Base-by-base conservation (phyloP, 129 eudicot species). In the Escallonia herrerae region DNA sequence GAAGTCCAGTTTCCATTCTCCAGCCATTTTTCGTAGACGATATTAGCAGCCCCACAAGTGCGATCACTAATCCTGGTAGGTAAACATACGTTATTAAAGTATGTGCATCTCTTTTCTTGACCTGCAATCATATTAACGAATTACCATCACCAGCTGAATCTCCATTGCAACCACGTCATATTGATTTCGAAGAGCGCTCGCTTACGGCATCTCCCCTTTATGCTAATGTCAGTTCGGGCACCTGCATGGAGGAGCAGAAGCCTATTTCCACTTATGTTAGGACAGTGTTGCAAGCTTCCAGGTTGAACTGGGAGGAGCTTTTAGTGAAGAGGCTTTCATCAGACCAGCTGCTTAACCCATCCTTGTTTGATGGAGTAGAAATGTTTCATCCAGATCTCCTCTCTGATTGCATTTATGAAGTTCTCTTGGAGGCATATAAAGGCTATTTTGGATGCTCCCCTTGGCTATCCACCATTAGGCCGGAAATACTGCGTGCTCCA, bases 1-100 rank as follows among this genome's bases (percentile, higher is more conserved):
- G 72, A 1, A 86, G 93, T 54, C 93, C 93, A 2, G 80, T 86
- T 39, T 86, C 93, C 15, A 85, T 82, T 66, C 86, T 86, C 15
- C 88, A 82, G 46, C 74, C 81, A 42, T 60, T 74, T 64, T 82
- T 79, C 66, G 15, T 67, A 39, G 93, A 86, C 14, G 81, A 76
- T 67, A 40, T 60, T 8, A 43, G 70, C 67, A 82, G 87, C 57
- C 87, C 93, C 8, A 69, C 80, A 43, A 82, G 87, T 65, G 68
- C 72, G 37, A 22, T 46, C 33, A 50, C 14, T 9, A 77, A 70
- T 47, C 69, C 83, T 52, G 81, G 90, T 84, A 74, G 12, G 46
- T 40, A 42, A 56, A 40, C 15, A 12, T 60, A 60, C 4, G 61
- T 22, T 57, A 57, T 57, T 6, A 22, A 22, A 2, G n/a, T 40